These are phyloP conservation scores for Aaosphaeria pasadenensis DNA, from an alignment of 2,329 filamentous ascomycete genomes.

Conservation along the genomic window DNA sequence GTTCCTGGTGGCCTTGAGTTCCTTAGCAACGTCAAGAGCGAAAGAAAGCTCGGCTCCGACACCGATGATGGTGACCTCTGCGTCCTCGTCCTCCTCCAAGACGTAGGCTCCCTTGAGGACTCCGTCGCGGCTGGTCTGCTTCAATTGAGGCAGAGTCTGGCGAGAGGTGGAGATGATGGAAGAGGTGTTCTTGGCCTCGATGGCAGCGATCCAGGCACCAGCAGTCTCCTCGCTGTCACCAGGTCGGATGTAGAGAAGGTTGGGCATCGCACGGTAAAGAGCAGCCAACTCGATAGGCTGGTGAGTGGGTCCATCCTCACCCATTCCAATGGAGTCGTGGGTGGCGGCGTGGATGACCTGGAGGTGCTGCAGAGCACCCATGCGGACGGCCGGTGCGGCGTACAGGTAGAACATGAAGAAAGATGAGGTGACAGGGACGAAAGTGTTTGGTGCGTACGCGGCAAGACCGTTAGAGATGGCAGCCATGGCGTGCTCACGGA, in stretches of 20 bases:
- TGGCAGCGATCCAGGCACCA: conserved; percentile 53
- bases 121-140: conserved; percentile 39
- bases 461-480: conserved; percentile 54
- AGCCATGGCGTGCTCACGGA: conserved; percentile 38
- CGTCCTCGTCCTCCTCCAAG: conserved; percentile 44
- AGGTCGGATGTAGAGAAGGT: conserved; percentile 59
- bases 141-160: conserved; percentile 43
- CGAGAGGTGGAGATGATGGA: conserved; percentile 51
- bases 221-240: conserved; percentile 57
- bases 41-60: conserved; percentile 51
- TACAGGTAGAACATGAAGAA: conserved; percentile 66
- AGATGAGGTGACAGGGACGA: conserved; percentile 48
- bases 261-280: conserved; percentile 62
- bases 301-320: conserved; percentile 62
- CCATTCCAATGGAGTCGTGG: conserved; percentile 54
- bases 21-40: conserved; percentile 42
- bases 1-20: conserved; percentile 35
- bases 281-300: conserved; percentile 58
- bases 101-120: conserved; percentile 49
- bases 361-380: conserved; percentile 57
- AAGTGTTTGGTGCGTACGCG: conserved; percentile 46
- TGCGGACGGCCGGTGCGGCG: conserved; percentile 57
- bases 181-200: conserved; percentile 43
- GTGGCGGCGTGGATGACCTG: conserved; percentile 60
- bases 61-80: conserved; percentile 50